Evolutionary conservation across 176 grass and related monocot genomes (phyloP).

Genomic region (Aegilops umbellulata): DNA sequence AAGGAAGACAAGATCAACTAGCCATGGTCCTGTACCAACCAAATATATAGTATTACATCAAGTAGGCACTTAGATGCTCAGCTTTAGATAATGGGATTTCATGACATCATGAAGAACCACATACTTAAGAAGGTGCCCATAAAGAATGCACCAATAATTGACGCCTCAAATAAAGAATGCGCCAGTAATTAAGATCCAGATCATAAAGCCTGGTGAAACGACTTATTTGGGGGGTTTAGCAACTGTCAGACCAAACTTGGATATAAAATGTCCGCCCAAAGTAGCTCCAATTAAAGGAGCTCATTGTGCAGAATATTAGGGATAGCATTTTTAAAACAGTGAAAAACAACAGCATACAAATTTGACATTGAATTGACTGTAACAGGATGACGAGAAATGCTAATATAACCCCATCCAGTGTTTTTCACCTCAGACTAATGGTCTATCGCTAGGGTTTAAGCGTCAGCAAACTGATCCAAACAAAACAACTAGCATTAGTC

Average conservation of each 20-base stretch:
- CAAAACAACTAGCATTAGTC: not conserved
- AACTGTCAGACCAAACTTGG: not conserved
- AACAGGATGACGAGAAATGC: not conserved
- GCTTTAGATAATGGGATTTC: conserved; percentile 1
- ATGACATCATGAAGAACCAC: not conserved
- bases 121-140: not conserved
- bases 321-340: not conserved
- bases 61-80: not conserved
- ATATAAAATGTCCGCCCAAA: not conserved
- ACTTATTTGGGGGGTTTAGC: not conserved
- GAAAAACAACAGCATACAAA: not conserved
- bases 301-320: not conserved
- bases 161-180: not conserved
- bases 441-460: not conserved
- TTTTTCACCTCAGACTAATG: not conserved
- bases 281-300: not conserved
- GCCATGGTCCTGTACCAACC: not conserved
- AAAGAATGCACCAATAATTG: not conserved
- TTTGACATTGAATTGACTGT: not conserved
- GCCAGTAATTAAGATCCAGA: not conserved
- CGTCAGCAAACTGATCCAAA: not conserved
- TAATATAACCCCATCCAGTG: not conserved
- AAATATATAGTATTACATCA: conserved; percentile 12
- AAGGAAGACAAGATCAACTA: conserved; percentile 37
- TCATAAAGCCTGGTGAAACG: not conserved